Percentiles rank a stretch among this genome's conserved stretches.
These are phyloP conservation scores for Candida railenensis DNA, from an alignment of 805 yeast species.

Conservation along the genomic window DNA sequence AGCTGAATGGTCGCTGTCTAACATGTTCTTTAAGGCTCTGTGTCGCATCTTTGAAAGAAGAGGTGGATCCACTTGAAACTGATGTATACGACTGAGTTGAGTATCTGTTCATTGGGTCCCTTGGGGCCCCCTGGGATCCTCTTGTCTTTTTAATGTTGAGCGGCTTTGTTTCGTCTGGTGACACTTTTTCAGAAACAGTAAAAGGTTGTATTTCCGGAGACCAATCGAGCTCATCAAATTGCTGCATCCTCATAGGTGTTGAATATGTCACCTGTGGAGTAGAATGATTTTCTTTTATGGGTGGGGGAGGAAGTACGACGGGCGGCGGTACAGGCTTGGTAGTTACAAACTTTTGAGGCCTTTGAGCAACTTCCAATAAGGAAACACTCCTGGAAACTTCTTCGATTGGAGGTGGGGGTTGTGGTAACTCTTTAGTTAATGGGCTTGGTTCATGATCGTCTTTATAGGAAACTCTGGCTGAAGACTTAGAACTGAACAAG, in stretches of 20 bases:
- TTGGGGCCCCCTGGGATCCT: not conserved
- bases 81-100: conserved; percentile 3
- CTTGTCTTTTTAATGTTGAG: conserved; percentile 4
- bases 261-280: not conserved
- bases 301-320: not conserved
- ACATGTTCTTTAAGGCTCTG: conserved; percentile 17
- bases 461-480: not conserved
- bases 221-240: not conserved
- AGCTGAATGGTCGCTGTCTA: conserved; percentile 27
- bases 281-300: not conserved
- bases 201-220: not conserved
- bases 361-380: not conserved
- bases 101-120: not conserved
- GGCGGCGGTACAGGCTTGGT: not conserved
- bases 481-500: not conserved
- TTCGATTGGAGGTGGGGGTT: not conserved
- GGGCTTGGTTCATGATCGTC: not conserved
- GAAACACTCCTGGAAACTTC: not conserved
- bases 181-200: not conserved
- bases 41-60: conserved; percentile 10
- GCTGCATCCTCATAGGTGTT: not conserved
- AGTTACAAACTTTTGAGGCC: not conserved
- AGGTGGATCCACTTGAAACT: conserved; percentile 5
- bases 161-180: not conserved
- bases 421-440: not conserved